Evolutionary conservation across 805 yeast species (phyloP).

Genomic region (Candida qinlingensis): DNA sequence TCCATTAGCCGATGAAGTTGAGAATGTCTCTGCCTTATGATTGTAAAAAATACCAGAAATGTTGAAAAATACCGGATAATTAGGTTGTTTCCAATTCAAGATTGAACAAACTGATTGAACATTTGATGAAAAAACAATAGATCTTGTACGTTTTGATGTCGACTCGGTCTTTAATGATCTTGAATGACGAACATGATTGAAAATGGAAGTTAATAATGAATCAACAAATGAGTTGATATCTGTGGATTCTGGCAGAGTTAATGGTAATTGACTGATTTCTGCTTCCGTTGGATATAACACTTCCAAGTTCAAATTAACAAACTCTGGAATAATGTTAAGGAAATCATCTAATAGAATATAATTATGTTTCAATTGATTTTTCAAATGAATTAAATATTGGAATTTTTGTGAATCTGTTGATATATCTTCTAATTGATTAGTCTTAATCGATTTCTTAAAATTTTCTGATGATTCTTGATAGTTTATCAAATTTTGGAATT

Average conservation of each 20-base stretch:
- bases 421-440: constrained; percentile 14
- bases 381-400: constrained; percentile 2
- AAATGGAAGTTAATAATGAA: constrained; percentile 60
- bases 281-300: constrained; percentile 66
- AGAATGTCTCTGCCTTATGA: constrained; percentile 25
- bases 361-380: constrained; percentile 19
- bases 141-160: constrained; percentile 37
- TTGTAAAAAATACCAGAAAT: constrained; percentile 58
- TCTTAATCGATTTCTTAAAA: neutral
- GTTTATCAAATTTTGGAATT: constrained; percentile 27
- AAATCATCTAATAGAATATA: constrained; percentile 59
- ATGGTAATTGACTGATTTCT: constrained; percentile 37
- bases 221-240: constrained; percentile 76
- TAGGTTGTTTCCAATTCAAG: constrained; percentile 97
- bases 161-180: constrained; percentile 29
- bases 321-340: constrained; percentile 47
- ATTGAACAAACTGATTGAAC: constrained; percentile 90
- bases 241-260: constrained; percentile 35
- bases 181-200: constrained; percentile 60
- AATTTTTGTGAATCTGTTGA: neutral
- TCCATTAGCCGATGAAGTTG: constrained; percentile 38
- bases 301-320: constrained; percentile 67
- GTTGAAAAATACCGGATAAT: constrained; percentile 87
- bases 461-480: constrained; percentile 12
- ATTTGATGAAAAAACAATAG: constrained; percentile 78